Evolutionary conservation across 2,329 filamentous ascomycete species (phyloP).

Genomic region (Clonostachys byssicola): DNA sequence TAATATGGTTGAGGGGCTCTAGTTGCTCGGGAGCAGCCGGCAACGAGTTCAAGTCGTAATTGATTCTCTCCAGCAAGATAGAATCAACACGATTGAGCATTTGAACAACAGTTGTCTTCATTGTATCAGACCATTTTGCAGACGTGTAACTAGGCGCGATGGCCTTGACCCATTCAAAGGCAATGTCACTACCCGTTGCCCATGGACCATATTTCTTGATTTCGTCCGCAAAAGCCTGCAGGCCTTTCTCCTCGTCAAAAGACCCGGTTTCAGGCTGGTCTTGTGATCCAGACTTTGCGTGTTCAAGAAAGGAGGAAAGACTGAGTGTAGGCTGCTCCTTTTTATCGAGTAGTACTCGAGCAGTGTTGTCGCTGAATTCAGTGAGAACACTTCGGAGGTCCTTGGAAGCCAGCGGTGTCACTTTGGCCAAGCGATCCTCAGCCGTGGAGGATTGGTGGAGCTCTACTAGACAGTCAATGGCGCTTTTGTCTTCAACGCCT

Average conservation of each 20-base stretch:
- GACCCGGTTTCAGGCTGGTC: conserved; percentile 37
- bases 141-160: conserved; percentile 46
- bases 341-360: conserved; percentile 47
- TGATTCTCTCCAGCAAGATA: conserved; percentile 41
- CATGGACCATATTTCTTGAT: conserved; percentile 38
- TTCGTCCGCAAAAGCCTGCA: conserved; percentile 45
- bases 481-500: conserved; percentile 44
- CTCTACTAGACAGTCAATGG: conserved; percentile 40
- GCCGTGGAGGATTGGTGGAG: conserved; percentile 46
- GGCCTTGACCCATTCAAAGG: conserved; percentile 52
- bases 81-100: conserved; percentile 51
- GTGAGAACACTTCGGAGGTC: conserved; percentile 45
- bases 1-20: conserved; percentile 32
- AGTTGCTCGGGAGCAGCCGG: conserved; percentile 15
- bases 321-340: conserved; percentile 47
- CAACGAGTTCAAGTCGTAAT: conserved; percentile 30
- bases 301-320: conserved; percentile 59
- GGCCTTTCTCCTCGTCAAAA: conserved; percentile 48
- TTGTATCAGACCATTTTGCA: conserved; percentile 52
- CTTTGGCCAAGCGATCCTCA: conserved; percentile 44
- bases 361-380: conserved; percentile 48
- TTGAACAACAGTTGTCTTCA: conserved; percentile 54
- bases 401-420: conserved; percentile 38
- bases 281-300: conserved; percentile 53
- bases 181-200: conserved; percentile 51